Conservation (phyloP, 768 basidiomycete species). For the Fomitopsis pulvina region DNA sequence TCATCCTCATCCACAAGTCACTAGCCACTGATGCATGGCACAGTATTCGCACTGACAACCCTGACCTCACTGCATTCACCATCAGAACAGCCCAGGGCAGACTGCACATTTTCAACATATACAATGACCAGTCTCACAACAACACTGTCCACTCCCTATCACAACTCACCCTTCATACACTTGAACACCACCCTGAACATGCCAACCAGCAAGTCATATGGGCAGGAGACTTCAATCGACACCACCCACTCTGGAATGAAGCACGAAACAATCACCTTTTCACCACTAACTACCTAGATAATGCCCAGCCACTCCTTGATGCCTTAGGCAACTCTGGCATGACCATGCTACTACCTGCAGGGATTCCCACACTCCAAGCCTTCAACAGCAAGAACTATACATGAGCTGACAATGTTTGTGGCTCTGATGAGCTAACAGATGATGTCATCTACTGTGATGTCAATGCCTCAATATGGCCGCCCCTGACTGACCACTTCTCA, state of each 20-base stretch:
- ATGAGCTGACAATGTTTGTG: constrained; percentile 39
- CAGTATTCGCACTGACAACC: not conserved
- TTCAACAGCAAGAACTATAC: constrained; percentile 26
- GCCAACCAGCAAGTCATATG: constrained; percentile 17
- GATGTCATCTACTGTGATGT: constrained; percentile 24
- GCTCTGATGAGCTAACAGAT: constrained; percentile 12
- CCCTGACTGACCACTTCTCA: constrained; percentile 34
- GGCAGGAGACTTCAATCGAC: constrained; percentile 35
- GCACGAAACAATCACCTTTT: constrained; percentile 28
- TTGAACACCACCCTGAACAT: not conserved
- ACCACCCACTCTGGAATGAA: constrained; percentile 34
- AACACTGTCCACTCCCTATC: constrained; percentile 13
- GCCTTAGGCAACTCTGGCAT: constrained; percentile 22
- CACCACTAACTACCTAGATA: constrained; percentile 18
- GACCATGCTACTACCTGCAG: constrained; percentile 27
- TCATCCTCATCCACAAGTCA: constrained; percentile 9
- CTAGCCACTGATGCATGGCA: constrained; percentile 11
- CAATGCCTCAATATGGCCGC: constrained; percentile 7
- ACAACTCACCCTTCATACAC: constrained; percentile 2
- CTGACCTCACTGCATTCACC: constrained; percentile 25
- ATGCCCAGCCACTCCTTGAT: constrained; percentile 22
- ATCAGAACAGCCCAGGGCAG: constrained; percentile 12
- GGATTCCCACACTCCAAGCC: constrained; percentile 28
- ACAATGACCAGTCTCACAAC: constrained; percentile 27
- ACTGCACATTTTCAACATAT: constrained; percentile 31